Percentiles rank a stretch among this genome's conserved stretches.
Conservation (phyloP, 768 basidiomycete genomes). For the Leccinum aurantiacum region DNA sequence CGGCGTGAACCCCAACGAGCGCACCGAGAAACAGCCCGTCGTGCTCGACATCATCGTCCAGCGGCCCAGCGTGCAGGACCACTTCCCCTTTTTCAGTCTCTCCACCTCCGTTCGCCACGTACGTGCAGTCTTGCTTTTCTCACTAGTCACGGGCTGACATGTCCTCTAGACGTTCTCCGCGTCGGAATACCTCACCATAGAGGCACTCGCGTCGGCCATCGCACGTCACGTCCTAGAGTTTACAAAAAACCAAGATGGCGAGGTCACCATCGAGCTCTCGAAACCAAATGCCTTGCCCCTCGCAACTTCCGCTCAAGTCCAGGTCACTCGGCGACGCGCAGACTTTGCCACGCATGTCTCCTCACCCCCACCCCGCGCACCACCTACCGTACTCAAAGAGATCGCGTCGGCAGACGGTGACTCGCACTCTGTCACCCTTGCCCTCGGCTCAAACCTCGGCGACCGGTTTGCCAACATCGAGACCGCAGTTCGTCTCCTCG, state of each 20-base stretch:
- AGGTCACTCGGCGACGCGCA: slow-evolving; percentile 47
- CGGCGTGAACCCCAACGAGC: slow-evolving; percentile 68
- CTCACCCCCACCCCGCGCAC: not conserved
- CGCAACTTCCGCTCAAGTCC: slow-evolving; percentile 64
- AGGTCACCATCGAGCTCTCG: slow-evolving; percentile 55
- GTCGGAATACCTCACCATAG: slow-evolving; percentile 62
- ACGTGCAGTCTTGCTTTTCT: not conserved
- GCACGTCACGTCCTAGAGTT: slow-evolving; percentile 45
- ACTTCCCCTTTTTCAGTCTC: slow-evolving; percentile 20
- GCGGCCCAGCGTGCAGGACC: not conserved
- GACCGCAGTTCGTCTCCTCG: slow-evolving; percentile 69
- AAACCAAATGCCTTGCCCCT: slow-evolving; percentile 74
- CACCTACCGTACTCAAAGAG: not conserved
- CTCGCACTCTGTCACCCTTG: slow-evolving; percentile 56
- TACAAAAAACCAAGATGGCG: slow-evolving; percentile 20
- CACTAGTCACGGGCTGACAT: not conserved
- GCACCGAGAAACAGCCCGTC: slow-evolving; percentile 62
- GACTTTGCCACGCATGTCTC: slow-evolving; percentile 35
- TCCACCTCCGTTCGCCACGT: slow-evolving; percentile 35
- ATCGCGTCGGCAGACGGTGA: no score
- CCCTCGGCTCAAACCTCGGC: slow-evolving; percentile 88
- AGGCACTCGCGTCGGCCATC: slow-evolving; percentile 62
- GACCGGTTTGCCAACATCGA: slow-evolving; percentile 85
- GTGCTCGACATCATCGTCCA: slow-evolving; percentile 47
- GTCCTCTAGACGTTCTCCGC: slow-evolving; percentile 43